Conservation (phyloP, 208 protist species). For the Leishmania tropica region DNA sequence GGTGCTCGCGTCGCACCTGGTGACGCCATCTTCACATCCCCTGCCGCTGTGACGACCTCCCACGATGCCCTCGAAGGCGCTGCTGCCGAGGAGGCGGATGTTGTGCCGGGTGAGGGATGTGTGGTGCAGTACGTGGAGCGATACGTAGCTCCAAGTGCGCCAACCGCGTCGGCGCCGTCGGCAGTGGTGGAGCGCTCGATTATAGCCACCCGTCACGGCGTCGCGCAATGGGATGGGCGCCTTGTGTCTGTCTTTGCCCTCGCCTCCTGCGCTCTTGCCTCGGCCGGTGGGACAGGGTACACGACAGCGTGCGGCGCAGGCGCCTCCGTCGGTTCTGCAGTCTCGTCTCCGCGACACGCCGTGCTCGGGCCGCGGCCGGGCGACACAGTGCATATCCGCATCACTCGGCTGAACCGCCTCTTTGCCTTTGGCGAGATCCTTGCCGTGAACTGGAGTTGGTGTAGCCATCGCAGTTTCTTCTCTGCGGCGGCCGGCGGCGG, state of each 20-base stretch:
- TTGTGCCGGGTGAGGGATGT: slow-evolving; percentile 60
- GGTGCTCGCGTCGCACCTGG: slow-evolving; percentile 47
- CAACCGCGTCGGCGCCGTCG: background rate
- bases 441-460: slow-evolving; percentile 69
- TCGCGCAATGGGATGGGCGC: slow-evolving; percentile 78
- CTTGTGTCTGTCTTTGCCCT: slow-evolving; percentile 48
- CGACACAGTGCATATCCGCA: slow-evolving; percentile 64
- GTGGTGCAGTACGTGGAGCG: slow-evolving; percentile 40
- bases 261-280: background rate
- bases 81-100: slow-evolving; percentile 14
- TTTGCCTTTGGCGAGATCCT: slow-evolving; percentile 78
- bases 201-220: slow-evolving; percentile 50
- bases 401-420: slow-evolving; percentile 53
- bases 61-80: background rate
- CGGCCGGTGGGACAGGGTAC: background rate
- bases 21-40: slow-evolving; percentile 47
- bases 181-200: slow-evolving; percentile 30
- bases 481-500: background rate
- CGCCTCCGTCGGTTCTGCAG: background rate
- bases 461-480: slow-evolving; percentile 35
- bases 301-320: background rate
- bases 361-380: slow-evolving; percentile 62
- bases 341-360: background rate
- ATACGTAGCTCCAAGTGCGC: background rate
- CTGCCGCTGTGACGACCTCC: background rate